phyloP scores from a whole-genome alignment of 2,329 filamentous ascomycete species.

The Curvularia eragrostidis region DNA sequence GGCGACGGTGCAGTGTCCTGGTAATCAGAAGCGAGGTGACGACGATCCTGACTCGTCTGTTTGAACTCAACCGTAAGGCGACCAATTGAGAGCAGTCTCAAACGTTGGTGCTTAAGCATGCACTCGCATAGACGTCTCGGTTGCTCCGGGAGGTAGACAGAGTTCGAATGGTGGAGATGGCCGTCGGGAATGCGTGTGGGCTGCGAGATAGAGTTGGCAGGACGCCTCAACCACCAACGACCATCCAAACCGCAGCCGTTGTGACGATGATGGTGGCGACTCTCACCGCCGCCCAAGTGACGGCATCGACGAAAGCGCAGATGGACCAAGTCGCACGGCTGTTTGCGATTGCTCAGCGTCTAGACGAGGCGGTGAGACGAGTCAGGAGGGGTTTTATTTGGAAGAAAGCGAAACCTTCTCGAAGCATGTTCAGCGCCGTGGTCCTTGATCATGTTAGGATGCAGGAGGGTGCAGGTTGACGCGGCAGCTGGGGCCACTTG shows the following conservation, averaged over 20 bases:
- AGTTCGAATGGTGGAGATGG: neutral
- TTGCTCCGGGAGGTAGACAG: constrained; percentile 4
- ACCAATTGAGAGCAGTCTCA: constrained; percentile 1
- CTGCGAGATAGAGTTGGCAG: neutral
- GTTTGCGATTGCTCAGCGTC: neutral
- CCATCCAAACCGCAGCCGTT: neutral
- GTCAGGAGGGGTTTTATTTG: constrained; percentile 14
- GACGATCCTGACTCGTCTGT: constrained; percentile 14
- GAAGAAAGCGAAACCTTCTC: constrained; percentile 41
- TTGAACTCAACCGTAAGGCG: constrained; percentile 10
- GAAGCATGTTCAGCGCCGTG: constrained; percentile 36
- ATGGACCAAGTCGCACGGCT: neutral
- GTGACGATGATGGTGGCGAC: neutral
- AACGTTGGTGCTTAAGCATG: neutral
- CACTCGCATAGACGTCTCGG: constrained; percentile 9
- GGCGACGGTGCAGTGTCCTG: neutral
- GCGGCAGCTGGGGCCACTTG: constrained; percentile 31
- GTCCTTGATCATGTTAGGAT: constrained; percentile 31
- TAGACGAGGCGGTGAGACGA: constrained; percentile 6
- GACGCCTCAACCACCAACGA: neutral
- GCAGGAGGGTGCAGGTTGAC: constrained; percentile 22
- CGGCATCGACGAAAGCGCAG: neutral
- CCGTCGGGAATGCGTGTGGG: neutral
- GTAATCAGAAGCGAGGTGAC: constrained; percentile 4
- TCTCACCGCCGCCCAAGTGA: neutral